These are phyloP conservation scores for Phylloporus rhodoxanthus DNA, from an alignment of 768 basidiomycete species.

Conservation along the genomic window DNA sequence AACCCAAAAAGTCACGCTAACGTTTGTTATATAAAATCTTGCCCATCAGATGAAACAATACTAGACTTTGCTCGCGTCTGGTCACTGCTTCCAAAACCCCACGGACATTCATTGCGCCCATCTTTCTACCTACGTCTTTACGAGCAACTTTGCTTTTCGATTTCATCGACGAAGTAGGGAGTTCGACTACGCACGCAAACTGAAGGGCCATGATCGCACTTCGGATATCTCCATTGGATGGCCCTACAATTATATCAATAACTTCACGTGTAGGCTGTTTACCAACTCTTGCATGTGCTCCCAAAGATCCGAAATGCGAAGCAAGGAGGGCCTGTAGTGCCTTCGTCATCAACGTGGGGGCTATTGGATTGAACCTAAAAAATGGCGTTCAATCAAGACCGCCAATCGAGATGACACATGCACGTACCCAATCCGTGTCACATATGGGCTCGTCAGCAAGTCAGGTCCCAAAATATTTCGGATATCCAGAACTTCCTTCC, in stretches of 20 bases:
- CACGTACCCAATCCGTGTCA: conserved; percentile 73
- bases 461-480: conserved; percentile 66
- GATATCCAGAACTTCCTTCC: conserved; percentile 55
- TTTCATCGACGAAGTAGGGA: conserved; percentile 13
- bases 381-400: neutral
- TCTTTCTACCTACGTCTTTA: conserved; percentile 21
- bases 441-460: conserved; percentile 64
- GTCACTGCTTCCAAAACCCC: conserved; percentile 68
- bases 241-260: conserved; percentile 69
- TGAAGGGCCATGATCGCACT: conserved; percentile 92
- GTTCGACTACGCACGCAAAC: conserved; percentile 59
- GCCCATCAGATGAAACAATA: conserved; percentile 88
- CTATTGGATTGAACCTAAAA: conserved; percentile 85
- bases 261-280: conserved; percentile 55
- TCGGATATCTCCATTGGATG: conserved; percentile 86
- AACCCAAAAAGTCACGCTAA: conserved; percentile 23
- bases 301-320: conserved; percentile 39
- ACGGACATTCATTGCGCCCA: conserved; percentile 16
- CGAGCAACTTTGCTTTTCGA: conserved; percentile 29
- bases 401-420: neutral
- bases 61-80: conserved; percentile 77
- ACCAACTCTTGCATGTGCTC: conserved; percentile 7
- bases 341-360: conserved; percentile 75
- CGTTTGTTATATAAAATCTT: conserved; percentile 95
- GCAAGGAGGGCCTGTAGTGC: conserved; percentile 61